Conservation (phyloP, 345 rosid species). For the Mallotus nudiflorus region DNA sequence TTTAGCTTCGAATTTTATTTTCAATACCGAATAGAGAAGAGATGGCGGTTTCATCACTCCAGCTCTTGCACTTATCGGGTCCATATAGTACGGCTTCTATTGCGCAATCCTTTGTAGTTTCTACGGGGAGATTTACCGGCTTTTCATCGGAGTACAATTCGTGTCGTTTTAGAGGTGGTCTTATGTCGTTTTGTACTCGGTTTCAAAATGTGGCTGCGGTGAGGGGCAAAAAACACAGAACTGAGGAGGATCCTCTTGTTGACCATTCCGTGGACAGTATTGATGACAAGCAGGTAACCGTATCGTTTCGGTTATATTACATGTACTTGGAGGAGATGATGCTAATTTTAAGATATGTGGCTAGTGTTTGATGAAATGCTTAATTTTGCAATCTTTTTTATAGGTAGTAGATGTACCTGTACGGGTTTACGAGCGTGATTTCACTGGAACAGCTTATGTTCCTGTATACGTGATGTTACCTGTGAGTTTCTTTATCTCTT, state of each 20-base stretch:
- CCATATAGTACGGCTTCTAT: background rate
- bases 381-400: background rate
- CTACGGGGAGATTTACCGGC: background rate
- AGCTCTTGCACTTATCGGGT: background rate
- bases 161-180: background rate
- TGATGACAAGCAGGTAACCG: slow-evolving; percentile 59
- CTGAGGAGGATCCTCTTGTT: slow-evolving; percentile 42
- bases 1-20: background rate
- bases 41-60: slow-evolving; percentile 15
- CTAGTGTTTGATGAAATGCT: background rate
- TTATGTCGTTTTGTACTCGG: slow-evolving; percentile 8
- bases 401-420: slow-evolving; percentile 50
- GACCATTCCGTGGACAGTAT: slow-evolving; percentile 43
- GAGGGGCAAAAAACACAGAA: slow-evolving; percentile 46
- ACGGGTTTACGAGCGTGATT: slow-evolving; percentile 61
- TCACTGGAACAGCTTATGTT: slow-evolving; percentile 75
- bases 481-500: slow-evolving; percentile 41
- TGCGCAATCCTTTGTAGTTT: background rate
- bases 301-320: background rate
- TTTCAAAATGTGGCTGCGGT: slow-evolving; percentile 49
- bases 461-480: slow-evolving; percentile 96
- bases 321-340: too few species aligned
- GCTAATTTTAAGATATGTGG: background rate
- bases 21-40: background rate
- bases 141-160: background rate